Evolutionary conservation across 768 basidiomycete genomes (phyloP), one percentile per base, ranked within the genome.

Genomic region (Leccinum broughii): DNA sequence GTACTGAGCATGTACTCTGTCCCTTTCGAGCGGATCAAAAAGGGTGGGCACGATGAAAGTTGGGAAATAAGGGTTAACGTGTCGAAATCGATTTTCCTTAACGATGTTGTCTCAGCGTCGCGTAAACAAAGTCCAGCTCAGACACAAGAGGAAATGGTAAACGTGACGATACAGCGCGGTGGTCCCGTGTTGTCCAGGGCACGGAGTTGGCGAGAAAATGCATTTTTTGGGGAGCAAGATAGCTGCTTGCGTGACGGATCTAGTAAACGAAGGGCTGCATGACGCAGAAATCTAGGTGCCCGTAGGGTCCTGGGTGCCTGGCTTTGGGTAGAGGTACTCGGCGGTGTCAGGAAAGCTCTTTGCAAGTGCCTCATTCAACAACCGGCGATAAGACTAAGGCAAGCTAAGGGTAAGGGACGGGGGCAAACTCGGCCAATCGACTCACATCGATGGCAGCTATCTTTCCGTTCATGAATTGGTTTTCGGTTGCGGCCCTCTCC

Each of bases 391-490:
- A 22, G 89, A 86, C 90, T 92, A 58, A 54, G 20, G 49, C 6
- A 55, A 55, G 46, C 28, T 26, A 53, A 51, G 1, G 63, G 62
- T 61, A 57, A 57, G 58, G 32, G 11, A 34, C 14, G 22, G 1
- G 34, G 51, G 56, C 17, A 34, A 48, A 32, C 17, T n/a, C 34
- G 10, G 60, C 26, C 50, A 49, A 48, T 37, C 48, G 35, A 66
- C 83, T 66, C 63, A 91, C 90, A 57, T 85, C 82, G 28, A 94
- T 82, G 1, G 91, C 92, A 50, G 82, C 80, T 41, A 94, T 90
- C 70, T 93, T 93, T 30, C 90, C 92, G 68, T 93, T 92, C 88
- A 92, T 91, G 64, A 92, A 93, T 68, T 93, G 92, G 69, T 94
- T 94, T 76, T 94, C 93, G 3, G 90, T 89, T 32, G 92, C 90